Evolutionary conservation across 2,329 filamentous ascomycete genomes (phyloP).

Genomic region (Karstenula rhodostoma): DNA sequence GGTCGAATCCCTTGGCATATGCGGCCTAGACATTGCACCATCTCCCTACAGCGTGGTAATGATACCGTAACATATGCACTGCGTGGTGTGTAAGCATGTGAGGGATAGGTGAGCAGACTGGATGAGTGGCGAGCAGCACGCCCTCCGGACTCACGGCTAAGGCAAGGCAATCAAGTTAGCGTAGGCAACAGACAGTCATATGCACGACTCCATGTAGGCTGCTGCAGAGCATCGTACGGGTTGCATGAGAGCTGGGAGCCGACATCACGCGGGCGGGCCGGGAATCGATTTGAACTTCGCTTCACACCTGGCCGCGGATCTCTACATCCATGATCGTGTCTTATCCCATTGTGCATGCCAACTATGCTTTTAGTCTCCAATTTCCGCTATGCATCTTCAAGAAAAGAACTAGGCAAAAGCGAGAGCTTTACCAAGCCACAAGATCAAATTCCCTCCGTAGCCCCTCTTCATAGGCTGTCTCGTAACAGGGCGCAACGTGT

Average conservation of each 20-base stretch:
- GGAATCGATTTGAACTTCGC: background rate
- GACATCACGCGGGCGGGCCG: conserved; percentile 9
- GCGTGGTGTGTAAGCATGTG: background rate
- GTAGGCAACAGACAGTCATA: background rate
- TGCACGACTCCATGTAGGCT: background rate
- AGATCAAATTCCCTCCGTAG: background rate
- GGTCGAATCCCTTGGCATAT: conserved; percentile 2
- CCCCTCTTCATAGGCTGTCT: background rate
- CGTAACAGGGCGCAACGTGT: conserved; percentile 9
- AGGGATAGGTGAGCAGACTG: background rate
- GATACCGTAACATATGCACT: background rate
- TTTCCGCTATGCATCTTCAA: conserved; percentile 8
- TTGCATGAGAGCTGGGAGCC: background rate
- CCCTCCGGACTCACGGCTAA: conserved; percentile 2
- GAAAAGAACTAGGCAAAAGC: background rate
- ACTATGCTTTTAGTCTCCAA: conserved; percentile 3
- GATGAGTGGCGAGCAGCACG: conserved; percentile 1
- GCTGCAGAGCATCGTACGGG: conserved; percentile 2
- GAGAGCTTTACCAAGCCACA: background rate
- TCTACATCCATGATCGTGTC: background rate
- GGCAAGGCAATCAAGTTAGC: conserved; percentile 7
- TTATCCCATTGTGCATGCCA: background rate
- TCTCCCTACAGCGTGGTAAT: background rate
- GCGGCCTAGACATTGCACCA: background rate
- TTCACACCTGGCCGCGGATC: background rate